Evolutionary conservation across 305 asterid genomes (phyloP).

Genomic region (Andrographis paniculata): DNA sequence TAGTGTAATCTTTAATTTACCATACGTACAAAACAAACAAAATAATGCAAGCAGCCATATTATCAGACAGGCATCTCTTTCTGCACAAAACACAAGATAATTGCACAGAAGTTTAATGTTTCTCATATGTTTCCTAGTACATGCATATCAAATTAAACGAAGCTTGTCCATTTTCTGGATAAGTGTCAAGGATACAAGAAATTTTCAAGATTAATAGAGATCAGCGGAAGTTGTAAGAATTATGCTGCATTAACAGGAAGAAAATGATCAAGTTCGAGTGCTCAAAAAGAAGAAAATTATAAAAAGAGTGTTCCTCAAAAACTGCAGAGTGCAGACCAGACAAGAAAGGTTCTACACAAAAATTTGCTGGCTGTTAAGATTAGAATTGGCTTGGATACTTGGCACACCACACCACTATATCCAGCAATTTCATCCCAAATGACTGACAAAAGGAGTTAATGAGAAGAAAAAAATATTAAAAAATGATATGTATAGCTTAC

Average conservation of each 20-base stretch:
- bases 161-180: neutral
- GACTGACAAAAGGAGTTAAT: constrained; percentile 6
- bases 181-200: neutral
- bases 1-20: too few relatives aligned
- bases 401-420: too few relatives aligned
- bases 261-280: too few relatives aligned
- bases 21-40: too few relatives aligned
- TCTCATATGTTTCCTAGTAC: constrained; percentile 1
- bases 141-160: neutral
- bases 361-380: too few relatives aligned
- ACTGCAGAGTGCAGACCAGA: too few relatives aligned
- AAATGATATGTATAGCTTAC: constrained; percentile 52
- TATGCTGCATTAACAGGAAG: neutral
- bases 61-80: neutral
- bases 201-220: neutral
- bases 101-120: constrained; percentile 1
- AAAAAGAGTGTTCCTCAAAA: too few relatives aligned
- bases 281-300: too few relatives aligned
- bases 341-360: too few relatives aligned
- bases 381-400: too few relatives aligned
- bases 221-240: neutral
- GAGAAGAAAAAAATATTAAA: neutral
- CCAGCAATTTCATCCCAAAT: neutral
- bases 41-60: neutral
- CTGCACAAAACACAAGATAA: neutral